phyloP scores from a whole-genome alignment of 2,329 filamentous ascomycete genomes.

The Zymoseptoria pseudotritici region DNA sequence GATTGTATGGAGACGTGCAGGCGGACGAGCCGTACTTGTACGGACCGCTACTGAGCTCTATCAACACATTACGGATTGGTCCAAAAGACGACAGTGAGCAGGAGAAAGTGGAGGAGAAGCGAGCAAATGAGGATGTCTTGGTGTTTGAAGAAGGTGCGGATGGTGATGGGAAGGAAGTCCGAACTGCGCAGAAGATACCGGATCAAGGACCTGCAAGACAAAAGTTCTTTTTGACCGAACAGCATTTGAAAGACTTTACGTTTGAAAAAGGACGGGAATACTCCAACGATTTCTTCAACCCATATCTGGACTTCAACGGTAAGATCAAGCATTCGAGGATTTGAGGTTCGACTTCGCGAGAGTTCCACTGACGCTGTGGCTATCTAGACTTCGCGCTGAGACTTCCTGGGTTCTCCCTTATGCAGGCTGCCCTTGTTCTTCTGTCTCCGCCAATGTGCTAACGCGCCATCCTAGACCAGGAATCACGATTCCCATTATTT shows the following conservation, averaged over 20 bases:
- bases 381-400: slow-evolving; percentile 54
- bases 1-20: slow-evolving; percentile 82
- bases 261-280: slow-evolving; percentile 58
- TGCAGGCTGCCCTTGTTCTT: too few species aligned
- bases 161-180: slow-evolving; percentile 36
- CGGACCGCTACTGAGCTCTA: slow-evolving; percentile 69
- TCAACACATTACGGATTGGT: slow-evolving; percentile 69
- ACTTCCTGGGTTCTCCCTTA: too few species aligned
- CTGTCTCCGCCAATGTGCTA: too few species aligned
- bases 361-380: slow-evolving; percentile 1
- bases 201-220: slow-evolving; percentile 41
- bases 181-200: slow-evolving; percentile 36
- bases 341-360: neutral
- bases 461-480: slow-evolving; percentile 41
- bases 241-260: slow-evolving; percentile 48
- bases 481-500: slow-evolving; percentile 64
- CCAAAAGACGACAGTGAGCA: slow-evolving; percentile 32
- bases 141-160: slow-evolving; percentile 47
- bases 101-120: slow-evolving; percentile 24
- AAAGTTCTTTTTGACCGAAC: slow-evolving; percentile 54
- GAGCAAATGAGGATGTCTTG: slow-evolving; percentile 52
- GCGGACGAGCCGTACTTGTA: slow-evolving; percentile 81
- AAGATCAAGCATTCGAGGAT: slow-evolving; percentile 5
- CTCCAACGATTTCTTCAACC: slow-evolving; percentile 75
- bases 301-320: slow-evolving; percentile 81